These are phyloP conservation scores for Thielaviopsis cerberus DNA, from an alignment of 2,329 filamentous ascomycete genomes.

Conservation along the genomic window DNA sequence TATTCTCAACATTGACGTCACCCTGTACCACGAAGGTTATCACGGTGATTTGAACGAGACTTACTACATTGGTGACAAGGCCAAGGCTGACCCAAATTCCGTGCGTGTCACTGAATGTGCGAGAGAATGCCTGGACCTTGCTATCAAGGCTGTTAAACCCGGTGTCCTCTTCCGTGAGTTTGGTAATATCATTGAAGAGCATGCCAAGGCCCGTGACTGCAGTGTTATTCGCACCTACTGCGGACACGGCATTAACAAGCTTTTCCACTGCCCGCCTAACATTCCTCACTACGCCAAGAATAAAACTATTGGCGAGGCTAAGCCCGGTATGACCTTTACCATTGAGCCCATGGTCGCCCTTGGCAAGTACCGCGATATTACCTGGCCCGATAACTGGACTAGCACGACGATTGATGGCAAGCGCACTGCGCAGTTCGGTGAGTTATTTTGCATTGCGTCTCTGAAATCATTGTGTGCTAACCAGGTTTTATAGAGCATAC, in stretches of 20 bases:
- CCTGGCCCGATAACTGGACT: constrained; percentile 98
- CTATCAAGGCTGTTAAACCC: constrained; percentile 82
- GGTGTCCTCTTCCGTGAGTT: constrained; percentile 84
- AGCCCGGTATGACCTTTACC: constrained; percentile 95
- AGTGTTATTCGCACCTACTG: constrained; percentile 92
- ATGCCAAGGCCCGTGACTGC: constrained; percentile 69
- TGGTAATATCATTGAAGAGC: constrained; percentile 87
- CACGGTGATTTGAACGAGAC: constrained; percentile 97
- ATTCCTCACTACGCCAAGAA: constrained; percentile 97
- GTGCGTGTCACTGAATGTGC: constrained; percentile 83
- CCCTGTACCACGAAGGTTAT: constrained; percentile 83
- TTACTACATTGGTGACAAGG: constrained; percentile 88
- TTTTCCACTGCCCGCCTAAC: constrained; percentile 88
- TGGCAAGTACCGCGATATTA: constrained; percentile 79
- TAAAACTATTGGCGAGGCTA: constrained; percentile 85
- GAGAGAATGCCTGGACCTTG: constrained; percentile 72
- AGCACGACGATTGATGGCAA: constrained; percentile 82
- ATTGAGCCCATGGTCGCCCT: constrained; percentile 97
- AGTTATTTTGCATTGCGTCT: constrained; percentile 18
- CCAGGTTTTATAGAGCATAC: constrained; percentile 45
- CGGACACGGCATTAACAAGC: constrained; percentile 80
- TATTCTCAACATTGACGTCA: constrained; percentile 92
- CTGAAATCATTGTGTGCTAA: neutral
- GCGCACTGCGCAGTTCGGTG: constrained; percentile 80
- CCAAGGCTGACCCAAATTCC: constrained; percentile 63